These are phyloP conservation scores for Garcileccinum viscosum DNA, from an alignment of 1,284 basidiomycete genomes.

Conservation along the genomic window DNA sequence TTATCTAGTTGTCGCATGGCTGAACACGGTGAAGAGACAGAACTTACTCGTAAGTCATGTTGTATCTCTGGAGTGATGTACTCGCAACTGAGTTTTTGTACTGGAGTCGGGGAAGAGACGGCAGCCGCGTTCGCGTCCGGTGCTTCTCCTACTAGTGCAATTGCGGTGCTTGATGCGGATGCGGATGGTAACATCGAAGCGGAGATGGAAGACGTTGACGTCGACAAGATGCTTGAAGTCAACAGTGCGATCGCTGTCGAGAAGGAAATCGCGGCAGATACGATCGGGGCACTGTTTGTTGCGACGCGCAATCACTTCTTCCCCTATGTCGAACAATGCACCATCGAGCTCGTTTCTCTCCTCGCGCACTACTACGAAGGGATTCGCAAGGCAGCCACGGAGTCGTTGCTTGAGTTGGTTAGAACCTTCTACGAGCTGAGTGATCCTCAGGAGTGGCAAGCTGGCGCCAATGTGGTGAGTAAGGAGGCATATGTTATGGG, in stretches of 20 bases:
- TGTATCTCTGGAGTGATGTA: slow-evolving; percentile 5
- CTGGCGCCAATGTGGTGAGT: slow-evolving; percentile 72
- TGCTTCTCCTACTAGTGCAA: slow-evolving; percentile 71
- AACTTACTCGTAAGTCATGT: slow-evolving; percentile 46
- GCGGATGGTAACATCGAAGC: slow-evolving; percentile 65
- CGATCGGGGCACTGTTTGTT: slow-evolving; percentile 90
- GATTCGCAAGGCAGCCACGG: slow-evolving; percentile 93
- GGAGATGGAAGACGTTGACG: slow-evolving; percentile 86
- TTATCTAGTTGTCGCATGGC: slow-evolving; percentile 86
- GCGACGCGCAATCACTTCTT: slow-evolving; percentile 88
- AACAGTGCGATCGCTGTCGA: slow-evolving; percentile 98
- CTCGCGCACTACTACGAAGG: slow-evolving; percentile 97
- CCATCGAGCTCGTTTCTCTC: slow-evolving; percentile 83
- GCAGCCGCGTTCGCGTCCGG: slow-evolving; percentile 74
- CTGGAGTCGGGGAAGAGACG: slow-evolving; percentile 55
- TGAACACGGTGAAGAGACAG: slow-evolving; percentile 77
- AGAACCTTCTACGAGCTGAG: slow-evolving; percentile 93
- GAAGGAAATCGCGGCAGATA: slow-evolving; percentile 99
- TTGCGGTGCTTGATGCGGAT: slow-evolving; percentile 60
- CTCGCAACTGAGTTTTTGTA: slow-evolving; percentile 2
- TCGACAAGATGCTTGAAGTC: slow-evolving; percentile 87
- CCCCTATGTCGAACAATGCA: slow-evolving; percentile 83
- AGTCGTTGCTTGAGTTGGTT: slow-evolving; percentile 89
- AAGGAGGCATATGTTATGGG: neutral
- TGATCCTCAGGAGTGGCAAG: slow-evolving; percentile 81